Evolutionary conservation across 2,329 filamentous ascomycete genomes (phyloP).

Genomic region (Fusarium pininemorale): DNA sequence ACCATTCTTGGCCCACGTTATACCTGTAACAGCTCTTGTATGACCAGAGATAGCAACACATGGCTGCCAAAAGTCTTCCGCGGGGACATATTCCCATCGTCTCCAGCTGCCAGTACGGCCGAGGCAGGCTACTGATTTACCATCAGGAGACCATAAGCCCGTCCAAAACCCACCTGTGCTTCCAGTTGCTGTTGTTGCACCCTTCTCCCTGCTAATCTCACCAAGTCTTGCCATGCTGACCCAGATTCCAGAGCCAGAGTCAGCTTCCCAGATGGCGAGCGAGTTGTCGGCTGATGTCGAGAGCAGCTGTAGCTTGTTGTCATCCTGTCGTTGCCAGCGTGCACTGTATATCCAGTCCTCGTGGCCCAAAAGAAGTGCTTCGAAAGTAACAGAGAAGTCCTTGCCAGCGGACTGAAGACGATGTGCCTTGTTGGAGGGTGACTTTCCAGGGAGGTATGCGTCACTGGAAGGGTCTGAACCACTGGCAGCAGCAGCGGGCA

Average conservation of each 20-base stretch:
- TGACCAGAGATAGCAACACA: slow-evolving; percentile 84
- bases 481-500: slow-evolving; percentile 65
- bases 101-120: slow-evolving; percentile 95
- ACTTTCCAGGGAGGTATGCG: slow-evolving; percentile 71
- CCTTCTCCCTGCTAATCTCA: slow-evolving; percentile 94
- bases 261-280: slow-evolving; percentile 89
- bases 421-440: slow-evolving; percentile 89
- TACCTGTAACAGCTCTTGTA: slow-evolving; percentile 79
- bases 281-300: slow-evolving; percentile 97
- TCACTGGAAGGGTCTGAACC: slow-evolving; percentile 66
- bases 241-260: slow-evolving; percentile 88
- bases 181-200: slow-evolving; percentile 94
- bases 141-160: slow-evolving; percentile 87
- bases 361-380: slow-evolving; percentile 91
- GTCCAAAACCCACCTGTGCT: slow-evolving; percentile 98
- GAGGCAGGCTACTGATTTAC: slow-evolving; percentile 78
- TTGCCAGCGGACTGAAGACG: slow-evolving; percentile 68
- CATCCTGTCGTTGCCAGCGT: slow-evolving; percentile 69
- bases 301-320: slow-evolving; percentile 73
- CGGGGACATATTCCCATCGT: slow-evolving; percentile 74
- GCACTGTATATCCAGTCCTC: slow-evolving; percentile 99
- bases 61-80: slow-evolving; percentile 77
- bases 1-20: slow-evolving; percentile 85
- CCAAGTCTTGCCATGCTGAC: slow-evolving; percentile 85
- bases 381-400: slow-evolving; percentile 87